Evolutionary conservation across 2,329 filamentous ascomycete genomes (phyloP).

Genomic region (Colletotrichum endophyticum): DNA sequence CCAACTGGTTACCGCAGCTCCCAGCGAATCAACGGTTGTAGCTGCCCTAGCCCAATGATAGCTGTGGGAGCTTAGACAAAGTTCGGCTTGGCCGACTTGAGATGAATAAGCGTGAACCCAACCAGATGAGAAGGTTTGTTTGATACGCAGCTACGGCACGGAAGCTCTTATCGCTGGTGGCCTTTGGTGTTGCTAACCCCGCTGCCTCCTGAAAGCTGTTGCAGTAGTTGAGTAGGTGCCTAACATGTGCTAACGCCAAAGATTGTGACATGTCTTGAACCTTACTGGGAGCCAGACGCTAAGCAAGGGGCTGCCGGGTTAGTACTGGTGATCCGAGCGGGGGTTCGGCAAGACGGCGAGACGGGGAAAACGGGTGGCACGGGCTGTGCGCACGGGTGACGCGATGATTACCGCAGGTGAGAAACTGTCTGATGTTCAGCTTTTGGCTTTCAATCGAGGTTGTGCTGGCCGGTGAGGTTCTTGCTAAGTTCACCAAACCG

Average conservation of each 20-base stretch:
- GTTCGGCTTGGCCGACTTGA: background rate
- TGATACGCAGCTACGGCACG: background rate
- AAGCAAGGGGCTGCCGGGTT: background rate
- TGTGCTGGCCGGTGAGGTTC: background rate
- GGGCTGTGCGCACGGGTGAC: constrained; percentile 24
- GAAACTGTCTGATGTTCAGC: background rate
- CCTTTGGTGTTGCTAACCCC: background rate
- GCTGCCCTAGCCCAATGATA: background rate
- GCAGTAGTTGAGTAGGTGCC: background rate
- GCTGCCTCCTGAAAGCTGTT: background rate
- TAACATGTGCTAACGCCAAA: background rate
- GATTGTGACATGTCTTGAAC: background rate
- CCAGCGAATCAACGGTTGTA: background rate
- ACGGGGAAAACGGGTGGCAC: background rate
- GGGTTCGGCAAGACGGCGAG: background rate
- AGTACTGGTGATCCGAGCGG: background rate
- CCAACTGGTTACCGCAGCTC: background rate
- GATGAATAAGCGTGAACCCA: background rate
- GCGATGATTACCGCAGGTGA: background rate
- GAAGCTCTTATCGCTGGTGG: background rate
- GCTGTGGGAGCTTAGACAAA: background rate
- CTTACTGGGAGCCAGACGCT: background rate
- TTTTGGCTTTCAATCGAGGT: background rate
- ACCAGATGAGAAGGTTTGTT: background rate
- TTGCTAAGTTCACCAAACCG: background rate